phyloP scores from a whole-genome alignment of 768 basidiomycete species.

The Psilocybe tampanensis region DNA sequence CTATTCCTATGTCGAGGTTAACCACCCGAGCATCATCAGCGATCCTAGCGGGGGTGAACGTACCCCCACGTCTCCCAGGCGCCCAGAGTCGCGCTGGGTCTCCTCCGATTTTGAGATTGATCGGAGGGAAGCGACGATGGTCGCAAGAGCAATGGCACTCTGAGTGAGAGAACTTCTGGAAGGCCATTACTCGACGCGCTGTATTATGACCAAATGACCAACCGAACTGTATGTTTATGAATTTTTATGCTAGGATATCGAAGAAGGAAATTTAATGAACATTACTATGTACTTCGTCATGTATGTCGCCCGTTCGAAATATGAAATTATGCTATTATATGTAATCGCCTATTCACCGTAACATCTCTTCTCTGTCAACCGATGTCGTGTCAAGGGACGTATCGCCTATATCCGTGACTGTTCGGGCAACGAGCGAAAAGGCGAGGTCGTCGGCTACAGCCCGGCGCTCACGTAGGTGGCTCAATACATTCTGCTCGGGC shows the following conservation, averaged over 20 bases:
- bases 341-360: not conserved
- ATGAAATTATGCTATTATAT: not conserved
- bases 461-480: not conserved
- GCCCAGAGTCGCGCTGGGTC: not conserved
- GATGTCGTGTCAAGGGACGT: not conserved
- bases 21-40: not conserved
- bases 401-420: not conserved
- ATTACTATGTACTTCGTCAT: too few species aligned
- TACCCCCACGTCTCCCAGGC: not conserved
- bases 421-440: not conserved
- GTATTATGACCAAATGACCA: too few species aligned
- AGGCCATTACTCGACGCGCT: too few species aligned
- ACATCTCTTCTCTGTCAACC: not conserved
- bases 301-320: too few species aligned
- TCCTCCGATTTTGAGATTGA: not conserved
- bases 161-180: not conserved
- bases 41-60: not conserved
- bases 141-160: not conserved
- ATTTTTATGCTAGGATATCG: too few species aligned
- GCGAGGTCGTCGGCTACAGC: not conserved
- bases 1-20: not conserved
- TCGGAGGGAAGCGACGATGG: not conserved
- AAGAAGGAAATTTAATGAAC: too few species aligned
- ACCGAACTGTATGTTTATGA: too few species aligned
- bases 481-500: not conserved